Evolutionary conservation across 306 rosid genomes (phyloP).

Genomic region (Adenanthera pavonina): DNA sequence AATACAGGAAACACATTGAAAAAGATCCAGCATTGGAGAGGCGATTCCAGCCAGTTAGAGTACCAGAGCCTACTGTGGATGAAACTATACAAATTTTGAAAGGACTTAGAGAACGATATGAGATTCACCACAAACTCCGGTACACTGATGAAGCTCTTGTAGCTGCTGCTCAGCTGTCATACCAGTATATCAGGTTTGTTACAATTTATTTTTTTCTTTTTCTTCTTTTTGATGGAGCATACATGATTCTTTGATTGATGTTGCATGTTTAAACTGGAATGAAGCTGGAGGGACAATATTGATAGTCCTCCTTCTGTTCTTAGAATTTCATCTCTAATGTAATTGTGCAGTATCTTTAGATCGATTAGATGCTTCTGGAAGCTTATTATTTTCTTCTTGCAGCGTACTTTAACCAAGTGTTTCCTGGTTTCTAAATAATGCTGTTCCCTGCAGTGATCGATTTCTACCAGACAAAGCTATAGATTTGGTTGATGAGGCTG

Average conservation of each 20-base stretch:
- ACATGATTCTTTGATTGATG: neutral
- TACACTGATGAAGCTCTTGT: slow-evolving; percentile 92
- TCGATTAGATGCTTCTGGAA: slow-evolving; percentile 23
- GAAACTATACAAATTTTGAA: slow-evolving; percentile 91
- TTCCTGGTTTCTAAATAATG: slow-evolving; percentile 27
- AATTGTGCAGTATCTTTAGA: neutral
- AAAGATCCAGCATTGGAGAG: slow-evolving; percentile 98
- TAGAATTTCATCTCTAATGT: neutral
- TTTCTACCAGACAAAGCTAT: slow-evolving; percentile 97
- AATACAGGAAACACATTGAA: slow-evolving; percentile 97
- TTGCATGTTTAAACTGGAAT: slow-evolving; percentile 18
- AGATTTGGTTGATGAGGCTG: slow-evolving; percentile 97
- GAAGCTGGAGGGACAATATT: neutral
- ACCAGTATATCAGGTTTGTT: slow-evolving; percentile 93
- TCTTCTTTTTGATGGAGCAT: slow-evolving; percentile 14
- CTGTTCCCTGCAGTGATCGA: slow-evolving; percentile 74
- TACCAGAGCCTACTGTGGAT: slow-evolving; percentile 96
- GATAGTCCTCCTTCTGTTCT: neutral
- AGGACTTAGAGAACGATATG: slow-evolving; percentile 97
- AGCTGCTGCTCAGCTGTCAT: slow-evolving; percentile 88
- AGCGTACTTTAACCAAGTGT: slow-evolving; percentile 27
- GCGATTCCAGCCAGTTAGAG: slow-evolving; percentile 95
- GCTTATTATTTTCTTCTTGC: neutral
- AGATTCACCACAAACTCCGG: slow-evolving; percentile 98
- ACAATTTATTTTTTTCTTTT: neutral